Evolutionary conservation across 495 filamentous ascomycete species (phyloP).

Genomic region (Aspergillus haitiensis): DNA sequence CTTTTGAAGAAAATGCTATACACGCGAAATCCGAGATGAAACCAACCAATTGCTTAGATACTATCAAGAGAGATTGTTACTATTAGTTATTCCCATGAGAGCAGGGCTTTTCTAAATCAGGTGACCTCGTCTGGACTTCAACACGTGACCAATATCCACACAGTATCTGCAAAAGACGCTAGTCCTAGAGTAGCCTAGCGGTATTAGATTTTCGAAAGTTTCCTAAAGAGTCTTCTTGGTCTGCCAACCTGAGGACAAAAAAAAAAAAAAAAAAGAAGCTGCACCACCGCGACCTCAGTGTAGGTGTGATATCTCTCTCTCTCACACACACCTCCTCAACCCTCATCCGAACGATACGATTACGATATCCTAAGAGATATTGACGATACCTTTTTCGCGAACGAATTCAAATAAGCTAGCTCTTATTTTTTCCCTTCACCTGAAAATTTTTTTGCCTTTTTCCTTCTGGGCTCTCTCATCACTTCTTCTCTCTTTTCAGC

Average conservation of each 20-base stretch:
- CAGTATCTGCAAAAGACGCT: slow-evolving; percentile 24
- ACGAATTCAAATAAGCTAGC: too few species aligned
- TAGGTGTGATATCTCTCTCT: slow-evolving; percentile 28
- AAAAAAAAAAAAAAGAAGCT: slow-evolving; percentile 47
- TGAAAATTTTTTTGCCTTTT: slow-evolving; percentile 13
- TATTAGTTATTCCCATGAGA: slow-evolving; percentile 17
- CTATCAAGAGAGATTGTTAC: background rate
- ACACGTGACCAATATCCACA: slow-evolving; percentile 33
- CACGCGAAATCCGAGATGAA: too few species aligned
- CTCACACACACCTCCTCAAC: slow-evolving; percentile 21
- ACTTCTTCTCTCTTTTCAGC: slow-evolving; percentile 15
- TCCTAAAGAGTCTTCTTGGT: slow-evolving; percentile 25
- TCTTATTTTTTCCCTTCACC: slow-evolving; percentile 5
- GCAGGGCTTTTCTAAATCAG: slow-evolving; percentile 32
- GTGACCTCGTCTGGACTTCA: slow-evolving; percentile 31
- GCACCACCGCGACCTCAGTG: slow-evolving; percentile 39
- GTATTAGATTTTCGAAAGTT: slow-evolving; percentile 49
- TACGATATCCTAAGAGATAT: background rate
- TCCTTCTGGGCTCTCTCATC: slow-evolving; percentile 1
- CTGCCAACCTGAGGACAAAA: slow-evolving; percentile 45
- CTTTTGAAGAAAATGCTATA: too few species aligned
- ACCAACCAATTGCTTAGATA: background rate
- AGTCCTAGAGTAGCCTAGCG: slow-evolving; percentile 36
- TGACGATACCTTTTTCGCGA: too few species aligned
- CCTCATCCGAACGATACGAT: slow-evolving; percentile 18